Conservation (phyloP, 768 basidiomycete species). For the Suillus discolor region DNA sequence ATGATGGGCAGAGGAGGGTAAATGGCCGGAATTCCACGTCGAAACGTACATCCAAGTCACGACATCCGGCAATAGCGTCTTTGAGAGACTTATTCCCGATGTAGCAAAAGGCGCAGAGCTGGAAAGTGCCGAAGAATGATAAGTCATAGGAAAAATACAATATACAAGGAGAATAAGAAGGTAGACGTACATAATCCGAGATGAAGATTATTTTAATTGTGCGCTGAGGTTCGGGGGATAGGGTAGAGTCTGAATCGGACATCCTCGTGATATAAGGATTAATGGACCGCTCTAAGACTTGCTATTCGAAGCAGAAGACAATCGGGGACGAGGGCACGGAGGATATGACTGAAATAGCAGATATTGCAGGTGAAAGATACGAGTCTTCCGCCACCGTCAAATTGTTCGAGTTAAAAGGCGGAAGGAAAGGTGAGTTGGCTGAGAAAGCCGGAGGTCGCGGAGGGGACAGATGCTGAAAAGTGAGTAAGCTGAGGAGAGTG, state of each 20-base stretch:
- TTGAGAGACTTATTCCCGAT: constrained; percentile 40
- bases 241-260: constrained; percentile 18
- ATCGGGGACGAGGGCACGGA: neutral
- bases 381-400: neutral
- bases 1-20: constrained; percentile 27
- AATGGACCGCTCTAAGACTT: constrained; percentile 1
- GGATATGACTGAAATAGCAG: neutral
- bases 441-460: neutral
- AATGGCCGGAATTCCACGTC: constrained; percentile 41
- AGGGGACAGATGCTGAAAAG: constrained; percentile 11
- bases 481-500: constrained; percentile 17
- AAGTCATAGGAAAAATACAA: neutral
- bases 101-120: constrained; percentile 42
- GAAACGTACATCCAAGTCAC: constrained; percentile 34
- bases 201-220: constrained; percentile 35
- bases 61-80: constrained; percentile 38
- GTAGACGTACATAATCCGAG: constrained; percentile 35
- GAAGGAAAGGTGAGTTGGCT: constrained; percentile 5
- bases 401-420: neutral
- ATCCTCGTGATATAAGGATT: constrained; percentile 13
- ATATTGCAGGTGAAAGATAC: neutral
- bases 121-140: neutral
- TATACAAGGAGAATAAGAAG: neutral
- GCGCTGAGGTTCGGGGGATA: constrained; percentile 21
- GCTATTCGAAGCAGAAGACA: neutral